Conservation (phyloP, 140 eudicot genomes). For the Erigeron philadelphicus region DNA sequence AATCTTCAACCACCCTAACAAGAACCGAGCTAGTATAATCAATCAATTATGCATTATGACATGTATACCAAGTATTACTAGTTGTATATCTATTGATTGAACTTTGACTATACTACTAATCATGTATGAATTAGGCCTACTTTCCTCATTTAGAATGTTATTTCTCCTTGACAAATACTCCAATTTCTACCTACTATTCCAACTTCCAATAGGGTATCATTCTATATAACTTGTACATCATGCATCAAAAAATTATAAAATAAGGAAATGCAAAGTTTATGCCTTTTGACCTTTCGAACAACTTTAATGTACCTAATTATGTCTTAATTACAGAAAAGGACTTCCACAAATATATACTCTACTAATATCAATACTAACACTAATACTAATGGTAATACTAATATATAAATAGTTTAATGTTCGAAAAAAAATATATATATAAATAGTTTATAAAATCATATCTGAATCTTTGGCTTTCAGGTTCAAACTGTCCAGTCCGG, state of each 20-base stretch:
- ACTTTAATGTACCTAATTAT: not conserved
- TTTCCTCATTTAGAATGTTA: slow-evolving; percentile 13
- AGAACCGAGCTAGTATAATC: slow-evolving; percentile 17
- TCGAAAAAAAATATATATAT: no score
- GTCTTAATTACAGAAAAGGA: slow-evolving; percentile 16
- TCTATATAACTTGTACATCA: slow-evolving; percentile 19
- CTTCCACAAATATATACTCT: not conserved
- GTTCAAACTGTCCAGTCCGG: no score
- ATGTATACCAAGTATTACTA: slow-evolving; percentile 15
- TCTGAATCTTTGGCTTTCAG: no score
- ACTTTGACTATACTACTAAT: slow-evolving; percentile 5
- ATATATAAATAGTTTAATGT: no score
- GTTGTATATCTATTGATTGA: slow-evolving; percentile 10
- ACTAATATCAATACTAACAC: no score
- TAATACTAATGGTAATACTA: no score
- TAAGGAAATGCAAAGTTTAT: slow-evolving; percentile 1
- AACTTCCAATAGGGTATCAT: slow-evolving; percentile 9
- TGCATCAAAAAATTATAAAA: slow-evolving; percentile 15
- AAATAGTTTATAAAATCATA: no score
- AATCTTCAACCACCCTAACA: slow-evolving; percentile 14
- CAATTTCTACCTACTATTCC: slow-evolving; percentile 18
- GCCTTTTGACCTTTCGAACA: slow-evolving; percentile 22
- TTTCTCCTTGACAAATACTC: slow-evolving; percentile 7
- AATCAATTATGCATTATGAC: slow-evolving; percentile 16
- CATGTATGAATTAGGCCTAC: not conserved